phyloP scores from a whole-genome alignment of 164 flowering plant genomes.

The Dillenia turbinata region DNA sequence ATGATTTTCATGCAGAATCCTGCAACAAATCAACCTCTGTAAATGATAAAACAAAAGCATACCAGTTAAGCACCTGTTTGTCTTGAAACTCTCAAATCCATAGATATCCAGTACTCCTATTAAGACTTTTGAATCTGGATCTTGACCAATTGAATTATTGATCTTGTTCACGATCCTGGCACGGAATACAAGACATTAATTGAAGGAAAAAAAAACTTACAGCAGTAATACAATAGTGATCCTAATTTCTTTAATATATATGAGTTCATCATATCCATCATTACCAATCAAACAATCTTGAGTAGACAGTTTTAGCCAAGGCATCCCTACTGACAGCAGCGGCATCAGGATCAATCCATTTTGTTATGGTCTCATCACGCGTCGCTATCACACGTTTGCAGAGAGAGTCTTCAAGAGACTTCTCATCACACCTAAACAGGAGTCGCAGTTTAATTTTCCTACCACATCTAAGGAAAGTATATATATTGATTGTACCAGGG shows the following conservation, averaged over 20 bases:
- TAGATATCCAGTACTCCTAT: conserved; percentile 98
- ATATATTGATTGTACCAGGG: not conserved
- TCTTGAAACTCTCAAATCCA: conserved; percentile 99
- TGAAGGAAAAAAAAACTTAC: not conserved
- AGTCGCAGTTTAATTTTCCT: conserved; percentile 5
- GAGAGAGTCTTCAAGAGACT: conserved; percentile 76
- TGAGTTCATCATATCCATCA: conserved; percentile 1
- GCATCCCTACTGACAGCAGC: conserved; percentile 86
- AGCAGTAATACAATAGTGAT: not conserved
- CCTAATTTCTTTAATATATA: not conserved
- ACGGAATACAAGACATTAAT: not conserved
- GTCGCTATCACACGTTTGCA: conserved; percentile 89
- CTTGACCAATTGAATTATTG: conserved; percentile 93
- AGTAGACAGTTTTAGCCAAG: conserved; percentile 72
- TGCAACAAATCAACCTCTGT: conserved; percentile 20
- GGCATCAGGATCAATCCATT: conserved; percentile 68
- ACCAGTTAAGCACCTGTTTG: conserved; percentile 99
- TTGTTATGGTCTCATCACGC: conserved; percentile 84
- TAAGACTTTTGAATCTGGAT: conserved; percentile 68
- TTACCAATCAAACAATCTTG: conserved; percentile 84
- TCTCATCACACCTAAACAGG: conserved; percentile 70
- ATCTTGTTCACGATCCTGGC: conserved; percentile 92
- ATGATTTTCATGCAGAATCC: conserved; percentile 14
- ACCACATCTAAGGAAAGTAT: conserved; percentile 1
- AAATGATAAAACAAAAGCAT: conserved; percentile 59